Evolutionary conservation across 495 filamentous ascomycete genomes (phyloP).

Genomic region (Polyplosphaeria fusca): DNA sequence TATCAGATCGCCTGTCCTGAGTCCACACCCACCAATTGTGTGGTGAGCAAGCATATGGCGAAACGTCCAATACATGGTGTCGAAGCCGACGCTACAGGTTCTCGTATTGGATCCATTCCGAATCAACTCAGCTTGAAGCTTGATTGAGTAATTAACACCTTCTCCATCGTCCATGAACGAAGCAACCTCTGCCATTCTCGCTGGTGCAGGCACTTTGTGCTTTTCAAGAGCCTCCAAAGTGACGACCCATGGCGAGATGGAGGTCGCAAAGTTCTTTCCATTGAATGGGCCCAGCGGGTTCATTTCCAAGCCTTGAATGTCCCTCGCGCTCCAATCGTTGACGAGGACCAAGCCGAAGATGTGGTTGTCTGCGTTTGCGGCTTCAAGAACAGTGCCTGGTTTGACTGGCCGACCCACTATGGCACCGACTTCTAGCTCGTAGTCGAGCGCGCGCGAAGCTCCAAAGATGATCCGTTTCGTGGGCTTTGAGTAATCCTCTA

Average conservation of each 20-base stretch:
- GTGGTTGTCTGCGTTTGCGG: slow-evolving; percentile 66
- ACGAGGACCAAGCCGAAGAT: slow-evolving; percentile 84
- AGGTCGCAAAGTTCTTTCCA: slow-evolving; percentile 37
- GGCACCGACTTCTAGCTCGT: slow-evolving; percentile 36
- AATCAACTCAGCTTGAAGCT: slow-evolving; percentile 22
- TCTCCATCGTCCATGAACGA: slow-evolving; percentile 13
- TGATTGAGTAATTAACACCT: slow-evolving; percentile 18
- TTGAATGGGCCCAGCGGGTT: slow-evolving; percentile 37
- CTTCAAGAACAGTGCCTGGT: slow-evolving; percentile 25
- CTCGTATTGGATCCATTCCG: neutral
- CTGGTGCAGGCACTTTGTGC: slow-evolving; percentile 10
- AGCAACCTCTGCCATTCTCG: neutral
- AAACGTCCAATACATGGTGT: slow-evolving; percentile 36
- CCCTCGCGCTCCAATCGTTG: slow-evolving; percentile 90
- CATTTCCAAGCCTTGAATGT: slow-evolving; percentile 85
- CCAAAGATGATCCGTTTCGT: slow-evolving; percentile 31
- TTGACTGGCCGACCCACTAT: slow-evolving; percentile 12
- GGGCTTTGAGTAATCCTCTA: slow-evolving; percentile 10
- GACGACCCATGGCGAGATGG: slow-evolving; percentile 38
- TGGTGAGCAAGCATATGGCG: slow-evolving; percentile 36
- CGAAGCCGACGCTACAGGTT: slow-evolving; percentile 21
- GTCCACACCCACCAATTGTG: slow-evolving; percentile 31
- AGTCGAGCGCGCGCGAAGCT: slow-evolving; percentile 35
- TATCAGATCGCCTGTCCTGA: slow-evolving; percentile 35
- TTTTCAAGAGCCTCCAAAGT: slow-evolving; percentile 32